Evolutionary conservation across 1,284 basidiomycete genomes (phyloP).

Genomic region (Singerocomus inundabilis): DNA sequence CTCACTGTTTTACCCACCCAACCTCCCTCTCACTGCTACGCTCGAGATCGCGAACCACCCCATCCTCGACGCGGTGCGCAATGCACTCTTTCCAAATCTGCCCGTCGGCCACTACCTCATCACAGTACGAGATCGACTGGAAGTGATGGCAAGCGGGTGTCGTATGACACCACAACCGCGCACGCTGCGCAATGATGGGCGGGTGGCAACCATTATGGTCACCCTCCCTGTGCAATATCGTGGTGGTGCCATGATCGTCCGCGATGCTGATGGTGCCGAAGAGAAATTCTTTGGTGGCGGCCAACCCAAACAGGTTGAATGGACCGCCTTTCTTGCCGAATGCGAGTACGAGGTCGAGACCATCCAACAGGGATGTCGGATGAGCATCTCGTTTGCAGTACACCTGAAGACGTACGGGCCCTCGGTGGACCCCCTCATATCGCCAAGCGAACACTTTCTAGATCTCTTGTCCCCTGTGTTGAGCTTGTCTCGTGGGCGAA

Average conservation of each 20-base stretch:
- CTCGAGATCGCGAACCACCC: constrained; percentile 78
- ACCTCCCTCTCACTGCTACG: constrained; percentile 67
- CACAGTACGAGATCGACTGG: constrained; percentile 64
- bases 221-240: constrained; percentile 71
- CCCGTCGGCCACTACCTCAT: constrained; percentile 68
- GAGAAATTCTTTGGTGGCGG: constrained; percentile 65
- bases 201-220: constrained; percentile 69
- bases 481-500: constrained; percentile 65
- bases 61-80: constrained; percentile 71
- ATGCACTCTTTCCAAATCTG: constrained; percentile 64
- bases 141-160: constrained; percentile 62
- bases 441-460: constrained; percentile 69
- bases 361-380: constrained; percentile 65
- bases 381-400: constrained; percentile 69
- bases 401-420: constrained; percentile 67
- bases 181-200: constrained; percentile 55
- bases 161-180: constrained; percentile 55
- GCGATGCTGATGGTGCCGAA: constrained; percentile 52
- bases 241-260: constrained; percentile 63
- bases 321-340: constrained; percentile 70
- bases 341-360: constrained; percentile 72
- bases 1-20: constrained; percentile 69
- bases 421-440: constrained; percentile 60
- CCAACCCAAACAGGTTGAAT: constrained; percentile 65
- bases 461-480: constrained; percentile 67